Evolutionary conservation across 495 filamentous ascomycete genomes (phyloP).

Genomic region (Annulohypoxylon bovei): DNA sequence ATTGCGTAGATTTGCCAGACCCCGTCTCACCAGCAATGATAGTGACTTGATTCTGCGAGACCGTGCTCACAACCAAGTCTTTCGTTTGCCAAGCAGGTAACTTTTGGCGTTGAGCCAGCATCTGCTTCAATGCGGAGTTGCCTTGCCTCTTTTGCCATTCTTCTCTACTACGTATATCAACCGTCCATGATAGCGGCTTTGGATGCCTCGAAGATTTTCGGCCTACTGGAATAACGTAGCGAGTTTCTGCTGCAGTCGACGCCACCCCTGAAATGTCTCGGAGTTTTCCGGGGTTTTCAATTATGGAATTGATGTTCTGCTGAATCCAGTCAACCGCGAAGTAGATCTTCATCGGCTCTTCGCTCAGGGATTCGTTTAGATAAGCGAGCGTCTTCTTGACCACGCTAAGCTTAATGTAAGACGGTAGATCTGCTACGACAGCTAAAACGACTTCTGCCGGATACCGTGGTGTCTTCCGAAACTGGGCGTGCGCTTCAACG

Average conservation of each 20-base stretch:
- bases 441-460: constrained; percentile 81
- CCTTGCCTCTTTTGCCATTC: constrained; percentile 59
- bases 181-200: constrained; percentile 58
- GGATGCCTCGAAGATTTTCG: constrained; percentile 61
- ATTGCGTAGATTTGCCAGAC: constrained; percentile 96
- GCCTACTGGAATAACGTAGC: constrained; percentile 38
- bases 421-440: constrained; percentile 75
- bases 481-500: constrained; percentile 59
- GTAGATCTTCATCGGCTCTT: constrained; percentile 86
- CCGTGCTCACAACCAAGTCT: constrained; percentile 76
- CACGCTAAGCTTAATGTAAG: constrained; percentile 91
- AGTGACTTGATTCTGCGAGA: constrained; percentile 81
- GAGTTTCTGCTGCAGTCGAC: constrained; percentile 64
- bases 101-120: constrained; percentile 72
- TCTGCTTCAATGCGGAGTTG: constrained; percentile 70
- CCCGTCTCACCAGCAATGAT: constrained; percentile 98
- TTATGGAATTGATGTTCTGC: constrained; percentile 74
- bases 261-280: constrained; percentile 80
- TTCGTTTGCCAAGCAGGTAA: constrained; percentile 90
- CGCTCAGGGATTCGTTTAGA: constrained; percentile 72
- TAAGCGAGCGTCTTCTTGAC: constrained; percentile 79
- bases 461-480: constrained; percentile 69
- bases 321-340: constrained; percentile 92
- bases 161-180: constrained; percentile 53
- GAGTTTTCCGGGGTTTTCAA: constrained; percentile 82